These are phyloP conservation scores for Cytospora mali DNA, from an alignment of 2,329 filamentous ascomycete genomes.

Conservation along the genomic window DNA sequence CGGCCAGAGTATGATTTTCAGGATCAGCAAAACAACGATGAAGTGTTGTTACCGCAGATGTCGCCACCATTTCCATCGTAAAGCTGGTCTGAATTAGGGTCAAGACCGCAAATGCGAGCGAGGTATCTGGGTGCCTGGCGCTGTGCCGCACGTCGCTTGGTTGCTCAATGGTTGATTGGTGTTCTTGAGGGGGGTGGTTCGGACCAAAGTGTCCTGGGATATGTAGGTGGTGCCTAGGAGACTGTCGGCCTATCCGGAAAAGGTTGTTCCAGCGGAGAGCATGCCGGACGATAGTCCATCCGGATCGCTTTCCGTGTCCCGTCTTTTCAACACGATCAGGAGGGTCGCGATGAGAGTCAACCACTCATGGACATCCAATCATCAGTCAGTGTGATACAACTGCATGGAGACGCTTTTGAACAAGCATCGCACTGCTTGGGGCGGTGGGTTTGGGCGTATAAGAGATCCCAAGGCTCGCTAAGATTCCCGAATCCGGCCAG, in stretches of 20 bases:
- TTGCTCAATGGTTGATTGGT: neutral
- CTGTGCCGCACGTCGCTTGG: neutral
- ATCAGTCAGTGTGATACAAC: conserved; percentile 7
- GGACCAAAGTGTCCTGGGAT: neutral
- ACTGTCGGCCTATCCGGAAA: neutral
- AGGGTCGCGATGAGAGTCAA: conserved; percentile 3
- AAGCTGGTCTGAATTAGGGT: neutral
- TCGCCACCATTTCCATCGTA: neutral
- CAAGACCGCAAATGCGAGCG: conserved; percentile 4
- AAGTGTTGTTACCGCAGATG: conserved; percentile 6
- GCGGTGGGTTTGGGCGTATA: conserved; percentile 10
- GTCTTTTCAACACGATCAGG: conserved; percentile 12
- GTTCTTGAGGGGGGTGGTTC: neutral
- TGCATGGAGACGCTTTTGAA: conserved; percentile 3
- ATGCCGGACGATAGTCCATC: neutral
- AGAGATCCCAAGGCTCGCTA: neutral
- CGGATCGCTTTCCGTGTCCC: neutral
- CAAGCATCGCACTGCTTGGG: conserved; percentile 4
- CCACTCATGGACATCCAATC: conserved; percentile 8
- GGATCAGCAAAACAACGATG: conserved; percentile 18
- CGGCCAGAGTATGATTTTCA: conserved; percentile 15
- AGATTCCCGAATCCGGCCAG: conserved; percentile 1
- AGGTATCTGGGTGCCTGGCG: neutral
- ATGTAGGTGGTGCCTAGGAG: neutral
- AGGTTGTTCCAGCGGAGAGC: neutral